Conservation (phyloP, 2,329 filamentous ascomycete species). For the Cadophora malorum region DNA sequence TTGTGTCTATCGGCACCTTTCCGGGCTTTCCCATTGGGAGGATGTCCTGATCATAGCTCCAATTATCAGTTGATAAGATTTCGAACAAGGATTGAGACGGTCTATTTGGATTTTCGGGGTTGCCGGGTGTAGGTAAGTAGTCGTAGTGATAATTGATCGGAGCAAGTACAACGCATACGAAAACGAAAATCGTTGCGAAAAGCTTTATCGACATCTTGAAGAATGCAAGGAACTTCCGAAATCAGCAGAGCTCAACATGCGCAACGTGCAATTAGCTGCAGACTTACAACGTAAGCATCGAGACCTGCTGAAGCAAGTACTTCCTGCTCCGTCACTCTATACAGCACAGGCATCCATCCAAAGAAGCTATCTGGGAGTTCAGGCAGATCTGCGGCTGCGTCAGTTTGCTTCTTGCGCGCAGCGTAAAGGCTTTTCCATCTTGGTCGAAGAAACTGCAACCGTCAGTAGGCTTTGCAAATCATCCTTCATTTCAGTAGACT, state of each 20-base stretch:
- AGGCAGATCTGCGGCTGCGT: constrained; percentile 67
- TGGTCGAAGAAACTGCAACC: constrained; percentile 76
- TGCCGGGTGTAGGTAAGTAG: constrained; percentile 38
- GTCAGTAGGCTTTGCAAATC: constrained; percentile 38
- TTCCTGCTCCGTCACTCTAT: constrained; percentile 85
- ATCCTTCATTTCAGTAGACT: constrained; percentile 41
- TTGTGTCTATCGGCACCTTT: constrained; percentile 33
- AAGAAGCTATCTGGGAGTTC: constrained; percentile 83
- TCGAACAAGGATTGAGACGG: constrained; percentile 15
- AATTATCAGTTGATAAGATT: constrained; percentile 2
- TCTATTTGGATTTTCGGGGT: constrained; percentile 44
- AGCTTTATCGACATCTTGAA: constrained; percentile 95
- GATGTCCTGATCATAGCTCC: constrained; percentile 19
- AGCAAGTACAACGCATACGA: constrained; percentile 79
- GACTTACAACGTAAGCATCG: constrained; percentile 85
- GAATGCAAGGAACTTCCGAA: constrained; percentile 78
- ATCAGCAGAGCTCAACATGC: not conserved
- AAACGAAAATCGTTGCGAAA: constrained; percentile 78
- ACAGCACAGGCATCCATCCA: constrained; percentile 90
- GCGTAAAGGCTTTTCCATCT: constrained; percentile 93
- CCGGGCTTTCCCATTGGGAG: constrained; percentile 18
- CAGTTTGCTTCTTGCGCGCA: constrained; percentile 79
- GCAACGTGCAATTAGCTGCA: not conserved
- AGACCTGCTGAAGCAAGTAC: constrained; percentile 88
- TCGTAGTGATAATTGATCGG: constrained; percentile 81